Evolutionary conservation across 345 rosid genomes (phyloP), one percentile per base, ranked within the genome.

Genomic region (Pistacia vera): DNA sequence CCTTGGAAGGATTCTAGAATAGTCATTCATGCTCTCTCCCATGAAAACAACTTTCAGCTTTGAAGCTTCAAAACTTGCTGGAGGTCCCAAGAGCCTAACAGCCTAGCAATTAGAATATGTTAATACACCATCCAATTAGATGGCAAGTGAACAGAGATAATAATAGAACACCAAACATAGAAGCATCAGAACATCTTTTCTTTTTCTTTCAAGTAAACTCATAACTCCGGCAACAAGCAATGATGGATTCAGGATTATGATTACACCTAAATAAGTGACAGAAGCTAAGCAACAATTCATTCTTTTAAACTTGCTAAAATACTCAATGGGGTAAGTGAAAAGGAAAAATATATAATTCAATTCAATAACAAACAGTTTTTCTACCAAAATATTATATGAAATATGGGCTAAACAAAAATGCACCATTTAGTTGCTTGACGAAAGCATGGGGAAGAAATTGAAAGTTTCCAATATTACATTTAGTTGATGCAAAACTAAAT

Each of bases 21-120:
- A 85, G 30, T 74, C 77, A 71, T 87, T 78, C 8, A 75, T 38
- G 76, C 82, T 73, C 22, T 81, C 85, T 36, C 78, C 90, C 74
- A 78, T 58, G 68, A 88, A 79, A 10, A 85, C 90, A 13, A 93
- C 98, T 81, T 93, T 79, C 60, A 93, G 91, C 89, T 95, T 95
- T 2, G 97, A 91, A 56, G 90, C 89, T 75, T 93, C 91, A 46
- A 95, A 93, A 78, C 82, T 93, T 68, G 93, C 97, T n/a, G 94
- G 89, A 60, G 97, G 95, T 77, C 79, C 92, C 83, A 93, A 80
- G 66, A 91, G 85, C 78, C 93, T 80, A 56, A 83, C 97, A 65
- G 94, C 97, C 98, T 92, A 75, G 61, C 63, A 44, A 74, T 69
- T 14, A 74, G 14, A 73, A 63, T 52, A 73, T 18, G 52, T 63